Evolutionary conservation across 1,284 basidiomycete genomes (phyloP), one percentile per base, ranked within the genome.

Genomic region (Cutaneotrichosporon arboriforme): DNA sequence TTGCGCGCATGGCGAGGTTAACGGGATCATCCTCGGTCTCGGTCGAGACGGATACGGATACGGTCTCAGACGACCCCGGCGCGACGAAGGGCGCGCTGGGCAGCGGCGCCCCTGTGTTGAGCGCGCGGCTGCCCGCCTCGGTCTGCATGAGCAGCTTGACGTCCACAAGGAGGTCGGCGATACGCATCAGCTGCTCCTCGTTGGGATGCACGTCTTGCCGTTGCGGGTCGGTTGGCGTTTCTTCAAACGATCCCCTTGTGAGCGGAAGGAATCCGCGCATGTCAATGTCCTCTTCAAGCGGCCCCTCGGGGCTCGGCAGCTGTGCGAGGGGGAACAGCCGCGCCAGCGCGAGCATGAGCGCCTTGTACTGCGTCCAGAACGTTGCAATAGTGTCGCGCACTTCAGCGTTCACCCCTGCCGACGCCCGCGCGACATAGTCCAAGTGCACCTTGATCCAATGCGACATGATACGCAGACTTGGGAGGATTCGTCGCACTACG

Each of bases 111-210:
- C 52, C 51, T 1, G 23, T 34, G 20, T 41, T 49, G 23, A 55
- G 47, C 1, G 44, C 53, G 2, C 35, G 37, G 18, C 33, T 38
- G 8, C 57, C 57, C 4, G 51, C 40, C 48, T 61, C 58, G 15
- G 56, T 57, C 48, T 70, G 67, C 48, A 65, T 57, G 22, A 76
- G 60, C 47, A 75, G 51, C 54, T 78, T 81, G 1, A 86, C 87
- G 65, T 97, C 92, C 22, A 80, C 78, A 49, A 93, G 78, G 44
- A 97, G 76, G 72, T 97, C 93, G 31, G 83, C 80, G 50, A 97
- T 88, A 54, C 94, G 81, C 90, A 96, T 94, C 45, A 97, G 77
- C 65, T 93, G 88, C 77, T 93, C 90, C 62, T 90, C 91, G 63
- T 96, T 97, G 3, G 93, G 93, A 76, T 96, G 93, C 23, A 62